phyloP scores from a whole-genome alignment of 176 grass and related monocot species.

The Hordeum marinum region DNA sequence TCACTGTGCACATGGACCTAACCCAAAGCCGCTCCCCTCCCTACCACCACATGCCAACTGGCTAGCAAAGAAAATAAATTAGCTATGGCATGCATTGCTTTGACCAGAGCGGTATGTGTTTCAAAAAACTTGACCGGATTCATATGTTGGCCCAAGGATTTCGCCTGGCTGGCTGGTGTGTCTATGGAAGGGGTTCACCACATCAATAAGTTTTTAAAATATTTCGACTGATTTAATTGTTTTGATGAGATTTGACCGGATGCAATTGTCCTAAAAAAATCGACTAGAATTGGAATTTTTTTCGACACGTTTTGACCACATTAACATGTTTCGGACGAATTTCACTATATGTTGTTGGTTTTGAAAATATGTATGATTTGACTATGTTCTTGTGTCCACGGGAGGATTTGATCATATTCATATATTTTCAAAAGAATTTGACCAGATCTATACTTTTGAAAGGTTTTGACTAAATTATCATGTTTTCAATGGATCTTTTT shows the following conservation, averaged over 20 bases:
- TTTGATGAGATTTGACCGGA: background rate
- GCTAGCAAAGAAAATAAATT: constrained; percentile 16
- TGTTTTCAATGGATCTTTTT: background rate
- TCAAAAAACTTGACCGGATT: background rate
- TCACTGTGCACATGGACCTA: constrained; percentile 52
- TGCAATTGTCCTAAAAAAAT: background rate
- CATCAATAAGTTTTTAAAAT: background rate
- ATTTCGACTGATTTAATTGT: background rate
- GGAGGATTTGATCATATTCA: background rate
- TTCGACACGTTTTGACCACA: background rate
- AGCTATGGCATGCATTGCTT: constrained; percentile 14
- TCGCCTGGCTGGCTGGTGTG: background rate
- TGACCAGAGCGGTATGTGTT: background rate
- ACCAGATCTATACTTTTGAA: background rate
- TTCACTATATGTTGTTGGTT: background rate
- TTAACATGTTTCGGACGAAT: background rate
- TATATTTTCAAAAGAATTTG: background rate
- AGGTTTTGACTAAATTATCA: background rate
- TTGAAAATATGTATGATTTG: background rate
- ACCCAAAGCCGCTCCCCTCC: constrained; percentile 29
- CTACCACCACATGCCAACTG: constrained; percentile 40
- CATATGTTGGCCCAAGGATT: background rate
- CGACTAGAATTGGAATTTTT: background rate
- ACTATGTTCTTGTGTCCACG: background rate
- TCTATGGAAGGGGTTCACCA: background rate